Base-by-base conservation (phyloP, 495 filamentous ascomycete species). In the Pseudomonodictys pantanalensis region DNA sequence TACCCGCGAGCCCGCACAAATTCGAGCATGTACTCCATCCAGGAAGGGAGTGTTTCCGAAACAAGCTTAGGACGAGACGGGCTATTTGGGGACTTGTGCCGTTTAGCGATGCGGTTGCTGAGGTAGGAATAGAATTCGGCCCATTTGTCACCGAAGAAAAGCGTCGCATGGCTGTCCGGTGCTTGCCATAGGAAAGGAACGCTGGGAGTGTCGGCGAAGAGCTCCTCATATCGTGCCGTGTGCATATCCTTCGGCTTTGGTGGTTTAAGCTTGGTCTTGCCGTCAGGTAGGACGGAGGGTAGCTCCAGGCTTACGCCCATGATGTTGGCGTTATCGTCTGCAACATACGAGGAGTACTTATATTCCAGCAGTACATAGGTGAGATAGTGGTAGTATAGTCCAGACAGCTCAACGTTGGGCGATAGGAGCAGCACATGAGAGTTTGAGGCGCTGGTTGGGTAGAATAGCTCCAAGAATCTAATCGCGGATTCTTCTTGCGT, bases 101-200 rank as follows among this genome's bases (percentile, higher is more conserved):
- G 35, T 72, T 77, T 53, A 15, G 77, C 71, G 17, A 91, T 65
- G 2, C 82, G 75, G 18, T 77, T 73, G 6, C 82, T 80, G 2
- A 92, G 79, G 47, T 92, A 89, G 15, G 81, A 79, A 67, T 96
- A 88, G 15, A 95, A 78, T 58, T 92, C 88, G 17, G 78, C 73
- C 91, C 91, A 96, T 68, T 86, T 89, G 30, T 90, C 83, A 22
- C 90, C 90, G 49, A 90, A 87, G 69, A 88, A 89, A 15, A 96
- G 77, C 10, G 84, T 81, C 1, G 90, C 90, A 64, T 91, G 87
- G 66, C 84, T 86, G 67, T 84, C 86, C 18, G 90, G 91, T 35
- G 86, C 81, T 73, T 95, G 86, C 86, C 87, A 95, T 2, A 92
- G 74, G 62, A 92, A 92, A 0, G 86, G 79, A 0, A 82, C 78